Percentiles rank a stretch among this genome's conserved stretches.
Conservation (phyloP, 2,329 filamentous ascomycete species). For the Stenocarpella maydis region DNA sequence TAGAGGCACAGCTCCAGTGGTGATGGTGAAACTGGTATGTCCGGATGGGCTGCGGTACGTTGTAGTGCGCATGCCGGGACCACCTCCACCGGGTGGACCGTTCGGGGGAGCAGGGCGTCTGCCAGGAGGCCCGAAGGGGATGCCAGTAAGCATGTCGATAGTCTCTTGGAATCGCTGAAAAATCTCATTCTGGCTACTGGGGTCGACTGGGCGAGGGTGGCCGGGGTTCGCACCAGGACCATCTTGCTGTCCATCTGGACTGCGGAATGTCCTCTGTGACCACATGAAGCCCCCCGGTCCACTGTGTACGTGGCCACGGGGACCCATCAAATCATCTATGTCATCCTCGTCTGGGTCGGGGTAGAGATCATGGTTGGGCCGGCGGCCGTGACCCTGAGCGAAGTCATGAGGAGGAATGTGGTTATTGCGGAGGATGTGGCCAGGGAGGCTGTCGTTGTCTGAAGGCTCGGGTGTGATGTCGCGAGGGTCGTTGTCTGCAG, state of each 20-base stretch:
- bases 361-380: slow-evolving; percentile 50
- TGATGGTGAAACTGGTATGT: slow-evolving; percentile 33
- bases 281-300: slow-evolving; percentile 53
- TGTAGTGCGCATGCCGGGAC: slow-evolving; percentile 20
- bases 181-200: slow-evolving; percentile 46
- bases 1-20: slow-evolving; percentile 28
- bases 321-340: slow-evolving; percentile 57
- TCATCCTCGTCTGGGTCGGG: slow-evolving; percentile 65
- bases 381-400: slow-evolving; percentile 38
- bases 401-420: slow-evolving; percentile 16
- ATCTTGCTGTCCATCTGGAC: slow-evolving; percentile 20
- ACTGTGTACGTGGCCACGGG: slow-evolving; percentile 38
- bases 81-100: not conserved
- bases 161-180: slow-evolving; percentile 49
- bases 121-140: slow-evolving; percentile 42
- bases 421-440: not conserved
- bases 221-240: slow-evolving; percentile 8
- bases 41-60: slow-evolving; percentile 27
- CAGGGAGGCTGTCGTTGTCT: slow-evolving; percentile 31
- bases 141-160: slow-evolving; percentile 51
- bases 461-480: slow-evolving; percentile 43
- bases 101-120: slow-evolving; percentile 2
- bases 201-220: slow-evolving; percentile 35
- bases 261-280: slow-evolving; percentile 45
- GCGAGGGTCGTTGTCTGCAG: slow-evolving; percentile 70